These are phyloP conservation scores for Musa balbisiana DNA, from an alignment of 202 grass and related monocot species.

Conservation along the genomic window DNA sequence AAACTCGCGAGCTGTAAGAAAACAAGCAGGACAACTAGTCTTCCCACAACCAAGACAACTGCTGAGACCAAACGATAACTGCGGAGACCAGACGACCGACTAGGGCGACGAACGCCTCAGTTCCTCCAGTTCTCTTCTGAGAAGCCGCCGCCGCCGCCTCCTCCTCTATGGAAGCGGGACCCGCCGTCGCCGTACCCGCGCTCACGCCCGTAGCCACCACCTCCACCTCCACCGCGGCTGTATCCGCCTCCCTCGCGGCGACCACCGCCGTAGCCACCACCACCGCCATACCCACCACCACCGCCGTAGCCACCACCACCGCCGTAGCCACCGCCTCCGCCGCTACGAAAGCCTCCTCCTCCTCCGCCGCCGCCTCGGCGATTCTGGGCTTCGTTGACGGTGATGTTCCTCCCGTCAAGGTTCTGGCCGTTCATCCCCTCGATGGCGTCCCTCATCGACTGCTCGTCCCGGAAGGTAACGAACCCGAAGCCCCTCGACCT, in stretches of 20 bases:
- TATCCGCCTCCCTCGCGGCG: background rate
- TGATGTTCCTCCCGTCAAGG: conserved; percentile 83
- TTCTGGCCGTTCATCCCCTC: conserved; percentile 73
- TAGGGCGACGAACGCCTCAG: background rate
- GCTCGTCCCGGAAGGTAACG: conserved; percentile 61
- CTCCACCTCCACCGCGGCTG: background rate
- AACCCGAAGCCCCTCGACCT: conserved; percentile 92
- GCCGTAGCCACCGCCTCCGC: conserved; percentile 8
- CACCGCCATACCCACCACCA: background rate
- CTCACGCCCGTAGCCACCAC: background rate
- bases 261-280: background rate
- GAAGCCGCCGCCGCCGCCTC: background rate
- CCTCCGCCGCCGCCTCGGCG: conserved; percentile 41
- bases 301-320: conserved; percentile 19
- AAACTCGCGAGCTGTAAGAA: too few relatives aligned
- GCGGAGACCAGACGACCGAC: background rate
- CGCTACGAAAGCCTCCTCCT: conserved; percentile 25
- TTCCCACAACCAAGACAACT: too few relatives aligned
- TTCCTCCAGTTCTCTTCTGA: background rate
- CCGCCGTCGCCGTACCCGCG: background rate
- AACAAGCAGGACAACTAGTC: too few relatives aligned
- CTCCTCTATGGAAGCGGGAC: background rate
- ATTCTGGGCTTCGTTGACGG: conserved; percentile 91
- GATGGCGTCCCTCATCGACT: conserved; percentile 80
- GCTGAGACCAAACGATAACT: background rate